Conservation (phyloP, 2,329 filamentous ascomycete species). For the Neofusicoccum laricinum region DNA sequence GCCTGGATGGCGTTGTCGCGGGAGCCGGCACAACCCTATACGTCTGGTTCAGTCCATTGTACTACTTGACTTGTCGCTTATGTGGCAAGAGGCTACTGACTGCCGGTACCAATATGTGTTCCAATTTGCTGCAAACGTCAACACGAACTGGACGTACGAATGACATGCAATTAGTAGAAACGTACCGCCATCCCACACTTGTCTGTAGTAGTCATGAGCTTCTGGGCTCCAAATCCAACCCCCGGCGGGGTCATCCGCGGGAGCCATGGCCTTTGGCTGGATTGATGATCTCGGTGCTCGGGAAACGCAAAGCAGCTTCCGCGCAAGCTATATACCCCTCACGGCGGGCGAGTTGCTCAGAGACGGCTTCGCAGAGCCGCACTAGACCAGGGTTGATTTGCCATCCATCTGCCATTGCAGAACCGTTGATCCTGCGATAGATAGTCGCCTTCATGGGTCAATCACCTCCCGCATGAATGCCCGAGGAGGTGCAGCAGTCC, state of each 20-base stretch:
- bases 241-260: neutral
- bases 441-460: neutral
- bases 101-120: neutral
- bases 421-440: neutral
- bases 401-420: neutral
- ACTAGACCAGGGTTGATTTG: neutral
- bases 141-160: neutral
- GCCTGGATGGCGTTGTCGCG: too few relatives aligned
- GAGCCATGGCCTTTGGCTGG: neutral
- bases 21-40: too few relatives aligned
- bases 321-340: slow-evolving; percentile 3
- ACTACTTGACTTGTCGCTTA: too few relatives aligned
- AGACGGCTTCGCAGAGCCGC: neutral
- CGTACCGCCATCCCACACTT: neutral
- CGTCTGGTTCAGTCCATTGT: too few relatives aligned
- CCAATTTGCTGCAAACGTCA: neutral
- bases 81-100: neutral
- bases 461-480: neutral
- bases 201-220: neutral
- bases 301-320: neutral
- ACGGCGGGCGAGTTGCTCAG: neutral
- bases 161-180: too few relatives aligned
- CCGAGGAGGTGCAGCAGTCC: neutral
- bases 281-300: neutral
- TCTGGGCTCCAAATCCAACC: neutral